Conservation (phyloP, 2,329 filamentous ascomycete genomes). For the Beauveria caledonica region DNA sequence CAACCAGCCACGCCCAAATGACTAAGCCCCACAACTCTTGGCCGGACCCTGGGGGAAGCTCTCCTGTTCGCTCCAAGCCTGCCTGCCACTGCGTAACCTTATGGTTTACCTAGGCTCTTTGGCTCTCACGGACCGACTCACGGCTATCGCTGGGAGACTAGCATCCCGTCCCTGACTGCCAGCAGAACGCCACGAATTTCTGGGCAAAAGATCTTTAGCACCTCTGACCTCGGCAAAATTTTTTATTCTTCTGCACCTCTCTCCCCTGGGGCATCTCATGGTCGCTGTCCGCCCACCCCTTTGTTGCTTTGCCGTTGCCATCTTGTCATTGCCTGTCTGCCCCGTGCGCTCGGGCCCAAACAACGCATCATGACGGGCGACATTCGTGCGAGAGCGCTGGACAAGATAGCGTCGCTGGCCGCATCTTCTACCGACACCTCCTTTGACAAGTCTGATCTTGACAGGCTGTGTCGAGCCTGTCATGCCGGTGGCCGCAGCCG, state of each 20-base stretch:
- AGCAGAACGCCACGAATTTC: background rate
- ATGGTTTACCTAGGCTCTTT: background rate
- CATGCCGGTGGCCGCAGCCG: conserved; percentile 36
- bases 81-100: too few species aligned
- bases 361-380: conserved; percentile 38
- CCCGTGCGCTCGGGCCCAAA: background rate
- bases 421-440: conserved; percentile 44
- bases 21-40: conserved; percentile 10
- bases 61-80: background rate
- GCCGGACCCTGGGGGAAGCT: conserved; percentile 3
- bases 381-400: conserved; percentile 53
- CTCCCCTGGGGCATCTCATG: background rate
- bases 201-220: conserved; percentile 1
- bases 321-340: background rate
- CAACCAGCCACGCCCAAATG: background rate
- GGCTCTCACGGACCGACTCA: background rate
- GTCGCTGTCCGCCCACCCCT: background rate
- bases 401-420: conserved; percentile 58
- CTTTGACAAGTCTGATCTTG: conserved; percentile 56
- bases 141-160: background rate
- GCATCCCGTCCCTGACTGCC: conserved; percentile 2
- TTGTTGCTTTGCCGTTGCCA: background rate
- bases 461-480: conserved; percentile 52
- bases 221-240: conserved; percentile 10
- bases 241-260: conserved; percentile 1